phyloP scores from a whole-genome alignment of 225 moss, liverwort and hornwort species.

The Neckera pumila region DNA sequence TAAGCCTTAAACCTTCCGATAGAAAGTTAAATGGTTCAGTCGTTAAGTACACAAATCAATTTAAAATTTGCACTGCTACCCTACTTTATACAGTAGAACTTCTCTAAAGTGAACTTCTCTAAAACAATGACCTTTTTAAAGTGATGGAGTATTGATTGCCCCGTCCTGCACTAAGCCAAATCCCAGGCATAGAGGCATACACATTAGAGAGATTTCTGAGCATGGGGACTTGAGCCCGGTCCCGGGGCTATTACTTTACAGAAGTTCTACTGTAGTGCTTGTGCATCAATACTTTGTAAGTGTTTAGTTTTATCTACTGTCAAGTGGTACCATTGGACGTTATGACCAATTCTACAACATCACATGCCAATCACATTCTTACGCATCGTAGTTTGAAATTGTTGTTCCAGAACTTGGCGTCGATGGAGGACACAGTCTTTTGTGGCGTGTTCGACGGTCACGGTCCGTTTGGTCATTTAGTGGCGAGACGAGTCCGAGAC shows the following conservation, averaged over 20 bases:
- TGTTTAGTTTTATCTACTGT: neutral
- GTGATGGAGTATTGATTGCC: too few relatives aligned
- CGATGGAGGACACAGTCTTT: slow-evolving; percentile 34
- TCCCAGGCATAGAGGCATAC: too few relatives aligned
- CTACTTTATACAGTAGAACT: too few relatives aligned
- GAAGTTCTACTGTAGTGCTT: neutral
- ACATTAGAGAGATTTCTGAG: too few relatives aligned
- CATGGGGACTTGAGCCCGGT: too few relatives aligned
- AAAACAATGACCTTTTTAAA: too few relatives aligned
- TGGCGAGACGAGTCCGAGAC: slow-evolving; percentile 38
- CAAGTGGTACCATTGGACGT: neutral
- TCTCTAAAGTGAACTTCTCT: too few relatives aligned
- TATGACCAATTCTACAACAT: neutral
- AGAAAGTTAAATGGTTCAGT: neutral
- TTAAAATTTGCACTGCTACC: neutral
- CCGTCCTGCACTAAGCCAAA: too few relatives aligned
- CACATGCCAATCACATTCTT: neutral
- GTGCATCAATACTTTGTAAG: neutral
- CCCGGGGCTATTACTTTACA: too few relatives aligned
- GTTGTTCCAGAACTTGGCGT: slow-evolving; percentile 14
- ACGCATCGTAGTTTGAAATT: neutral
- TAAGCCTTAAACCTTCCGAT: too few relatives aligned
- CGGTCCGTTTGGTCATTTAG: slow-evolving; percentile 40
- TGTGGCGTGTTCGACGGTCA: slow-evolving; percentile 53
- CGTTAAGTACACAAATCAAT: too few relatives aligned